Evolutionary conservation across 768 basidiomycete genomes (phyloP), one percentile per base, ranked within the genome.

Genomic region (Boletus reticuloceps): DNA sequence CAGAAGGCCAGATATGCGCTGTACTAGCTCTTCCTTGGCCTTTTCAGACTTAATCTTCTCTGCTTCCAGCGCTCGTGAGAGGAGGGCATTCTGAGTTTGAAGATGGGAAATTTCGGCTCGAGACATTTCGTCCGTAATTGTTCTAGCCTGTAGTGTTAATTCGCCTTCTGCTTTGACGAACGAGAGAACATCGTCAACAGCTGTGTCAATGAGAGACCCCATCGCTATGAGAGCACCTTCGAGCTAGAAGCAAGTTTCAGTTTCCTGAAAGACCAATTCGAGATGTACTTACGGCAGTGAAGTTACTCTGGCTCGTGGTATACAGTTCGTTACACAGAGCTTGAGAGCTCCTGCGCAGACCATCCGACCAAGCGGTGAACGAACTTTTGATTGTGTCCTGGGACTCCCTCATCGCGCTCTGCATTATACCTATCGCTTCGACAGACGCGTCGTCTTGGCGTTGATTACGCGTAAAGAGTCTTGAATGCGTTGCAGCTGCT

Each of bases 11-110:
- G 89, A 88, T 47, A 96, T 78, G 38, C 85, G 86, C 40, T 86
- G 80, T n/a, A 94, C 70, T 13, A 96, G 69, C 39, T 89, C 87
- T 40, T 85, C 83, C 55, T 84, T 88, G 2, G 88, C 82, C 47
- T 78, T 81, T 25, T 86, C 83, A 0, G 87, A 80, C 56, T 83
- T 86, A 14, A 68, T 65, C 66, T 82, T 83, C 68, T 96, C 91
- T 16, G 79, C 70, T 56, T 83, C 81, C 13, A 95, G 74, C 60
- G 91, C 72, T 41, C 76, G 75, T 8, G 72, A 70, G 40, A 97
- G 76, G 10, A 78, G 71, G 29, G 77, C 75, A 64, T 95, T 96
- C 68, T 95, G 91, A 50, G 80, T 75, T 59, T 80, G 80, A 20
- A 94, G 75, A 22, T 82, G 82, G 6, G 70, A 65, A 41, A 89